Evolutionary conservation across 805 yeast species (phyloP), one percentile per base, ranked within the genome.

Genomic region (Candida sonorensis): DNA sequence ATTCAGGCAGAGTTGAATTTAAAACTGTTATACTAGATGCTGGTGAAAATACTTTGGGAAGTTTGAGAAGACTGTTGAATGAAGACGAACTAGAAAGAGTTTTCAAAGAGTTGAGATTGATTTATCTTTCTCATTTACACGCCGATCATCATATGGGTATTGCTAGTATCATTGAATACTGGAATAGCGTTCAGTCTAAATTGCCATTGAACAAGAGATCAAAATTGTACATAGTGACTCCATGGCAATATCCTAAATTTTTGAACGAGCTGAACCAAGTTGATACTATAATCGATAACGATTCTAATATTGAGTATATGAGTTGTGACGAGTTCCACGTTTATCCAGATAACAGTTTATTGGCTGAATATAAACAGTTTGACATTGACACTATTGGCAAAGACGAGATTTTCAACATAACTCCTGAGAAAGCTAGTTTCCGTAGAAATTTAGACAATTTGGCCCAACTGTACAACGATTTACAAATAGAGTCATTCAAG

Each of bases 101-200:
- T 2, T 65, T 88, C 40, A 42, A 58, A 25, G 94, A 88, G 46
- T 57, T 88, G 36, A 61, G 69, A 20, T 36, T 84, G 33, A 62
- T 90, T 14, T 83, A 74, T 48, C 61, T 92, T 33, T 81, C 94
- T 45, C 99, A 92, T 63, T 64, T 90, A 46, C 99, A 92, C 57
- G 98, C 97, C 0, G 99, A 92, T 53, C 99, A 92, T 54, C 97
- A 90, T 55, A 61, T 92, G 26, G 99, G 99, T 0, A 65, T 83
- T 5, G 60, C 81, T 7, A 70, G 85, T 5, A 55, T 92, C 4
- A 64, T 92, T 17, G 64, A 66, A 23, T 75, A 74, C 41, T 88
- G 97, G 94, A 50, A 56, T 29, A 36, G 47, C n/a, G 39, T 42
- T 8, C 46, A 53, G 36, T 64, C 71, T 36, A 50, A 56, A 20